A percentile compares a stretch with the other conserved stretches of the same genome.
These are phyloP conservation scores for Trichophyton schoenleinii DNA, from an alignment of 2,329 filamentous ascomycete genomes.

Conservation along the genomic window DNA sequence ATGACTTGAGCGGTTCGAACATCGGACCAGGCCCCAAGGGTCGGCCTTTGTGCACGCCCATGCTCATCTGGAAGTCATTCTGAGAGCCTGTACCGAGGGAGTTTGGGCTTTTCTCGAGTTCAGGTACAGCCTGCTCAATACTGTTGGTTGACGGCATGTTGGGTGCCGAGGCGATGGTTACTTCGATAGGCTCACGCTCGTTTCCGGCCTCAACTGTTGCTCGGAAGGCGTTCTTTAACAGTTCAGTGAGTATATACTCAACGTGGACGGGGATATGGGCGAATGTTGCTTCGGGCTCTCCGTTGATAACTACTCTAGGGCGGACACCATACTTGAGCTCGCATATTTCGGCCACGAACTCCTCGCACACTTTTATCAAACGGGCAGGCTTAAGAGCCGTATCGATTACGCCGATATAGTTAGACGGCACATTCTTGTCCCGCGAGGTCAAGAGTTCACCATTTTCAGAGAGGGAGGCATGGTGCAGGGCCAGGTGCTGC, in stretches of 20 bases:
- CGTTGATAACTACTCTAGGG: constrained; percentile 67
- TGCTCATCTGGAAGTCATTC: constrained; percentile 22
- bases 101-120: constrained; percentile 37
- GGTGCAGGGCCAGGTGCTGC: constrained; percentile 87
- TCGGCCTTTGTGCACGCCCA: constrained; percentile 16
- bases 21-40: constrained; percentile 16
- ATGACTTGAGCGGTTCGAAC: constrained; percentile 23
- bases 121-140: constrained; percentile 6
- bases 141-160: constrained; percentile 32
- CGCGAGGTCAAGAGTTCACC: constrained; percentile 18
- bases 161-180: constrained; percentile 71
- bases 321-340: constrained; percentile 89
- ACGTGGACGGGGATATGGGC: constrained; percentile 92
- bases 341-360: constrained; percentile 89
- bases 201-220: constrained; percentile 78
- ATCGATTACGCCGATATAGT: constrained; percentile 91
- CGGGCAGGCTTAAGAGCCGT: constrained; percentile 70
- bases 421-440: constrained; percentile 27
- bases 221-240: constrained; percentile 92
- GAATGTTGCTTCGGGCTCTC: constrained; percentile 75
- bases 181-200: constrained; percentile 68
- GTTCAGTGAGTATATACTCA: constrained; percentile 92
- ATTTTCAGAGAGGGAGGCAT: constrained; percentile 56
- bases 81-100: constrained; percentile 15
- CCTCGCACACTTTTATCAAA: constrained; percentile 72